These are phyloP conservation scores for Choanephora cucurbitarum DNA, from an alignment of 371 early-diverging fungal species.

Conservation along the genomic window DNA sequence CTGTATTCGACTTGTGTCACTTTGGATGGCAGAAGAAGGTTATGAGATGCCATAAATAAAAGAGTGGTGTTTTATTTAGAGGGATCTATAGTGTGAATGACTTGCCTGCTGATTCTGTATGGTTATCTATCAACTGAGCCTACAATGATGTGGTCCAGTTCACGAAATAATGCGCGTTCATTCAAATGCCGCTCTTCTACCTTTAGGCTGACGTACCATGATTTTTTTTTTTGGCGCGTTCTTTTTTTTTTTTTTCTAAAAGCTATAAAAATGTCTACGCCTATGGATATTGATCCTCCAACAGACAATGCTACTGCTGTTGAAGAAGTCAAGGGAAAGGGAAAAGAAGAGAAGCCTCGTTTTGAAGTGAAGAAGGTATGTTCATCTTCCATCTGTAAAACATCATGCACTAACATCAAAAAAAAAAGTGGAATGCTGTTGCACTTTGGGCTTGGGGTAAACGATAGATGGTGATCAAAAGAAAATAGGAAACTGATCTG, in stretches of 20 bases:
- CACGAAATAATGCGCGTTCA: background rate
- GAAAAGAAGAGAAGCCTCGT: conserved; percentile 71
- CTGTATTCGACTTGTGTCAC: conserved; percentile 42
- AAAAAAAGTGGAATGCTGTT: conserved; percentile 94
- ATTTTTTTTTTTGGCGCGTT: conserved; percentile 1
- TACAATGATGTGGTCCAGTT: conserved; percentile 19
- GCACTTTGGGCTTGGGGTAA: conserved; percentile 98
- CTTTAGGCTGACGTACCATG: background rate
- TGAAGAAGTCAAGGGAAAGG: conserved; percentile 58
- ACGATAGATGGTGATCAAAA: conserved; percentile 9
- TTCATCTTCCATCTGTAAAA: conserved; percentile 3
- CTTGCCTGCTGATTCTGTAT: conserved; percentile 31
- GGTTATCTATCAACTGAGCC: too few relatives aligned
- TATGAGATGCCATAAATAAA: conserved; percentile 32
- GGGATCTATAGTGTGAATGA: too few relatives aligned
- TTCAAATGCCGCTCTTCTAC: background rate
- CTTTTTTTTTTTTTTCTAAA: conserved; percentile 7
- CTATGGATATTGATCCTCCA: conserved; percentile 49
- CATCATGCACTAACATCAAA: conserved; percentile 1
- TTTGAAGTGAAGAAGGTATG: conserved; percentile 95
- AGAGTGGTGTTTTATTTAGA: too few relatives aligned
- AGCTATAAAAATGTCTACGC: conserved; percentile 27
- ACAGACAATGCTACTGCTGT: conserved; percentile 21
- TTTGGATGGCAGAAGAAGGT: conserved; percentile 53
- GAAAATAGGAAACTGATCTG: conserved; percentile 16